phyloP scores from a whole-genome alignment of 768 basidiomycete genomes.

The Xerocomellus intermedius region DNA sequence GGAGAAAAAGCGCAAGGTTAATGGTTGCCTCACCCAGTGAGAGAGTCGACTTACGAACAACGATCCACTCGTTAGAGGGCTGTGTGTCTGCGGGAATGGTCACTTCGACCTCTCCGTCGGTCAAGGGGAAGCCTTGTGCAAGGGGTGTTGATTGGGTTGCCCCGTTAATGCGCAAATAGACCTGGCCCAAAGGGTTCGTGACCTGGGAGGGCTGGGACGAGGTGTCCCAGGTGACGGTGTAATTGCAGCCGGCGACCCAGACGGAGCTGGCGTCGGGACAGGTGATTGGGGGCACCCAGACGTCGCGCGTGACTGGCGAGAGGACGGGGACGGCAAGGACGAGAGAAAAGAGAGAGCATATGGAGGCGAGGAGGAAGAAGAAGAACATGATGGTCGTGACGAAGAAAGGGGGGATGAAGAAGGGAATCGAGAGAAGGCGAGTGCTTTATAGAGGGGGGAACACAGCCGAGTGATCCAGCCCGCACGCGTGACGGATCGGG shows the following conservation, averaged over 20 bases:
- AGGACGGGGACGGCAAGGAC: slow-evolving; percentile 32
- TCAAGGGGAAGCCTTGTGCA: slow-evolving; percentile 38
- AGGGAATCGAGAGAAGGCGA: background rate
- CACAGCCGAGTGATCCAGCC: slow-evolving; percentile 2
- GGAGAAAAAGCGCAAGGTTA: background rate
- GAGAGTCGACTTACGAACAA: slow-evolving; percentile 40
- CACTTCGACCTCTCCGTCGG: slow-evolving; percentile 36
- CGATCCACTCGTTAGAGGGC: slow-evolving; percentile 40
- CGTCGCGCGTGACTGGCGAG: slow-evolving; percentile 37
- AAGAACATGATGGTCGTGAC: slow-evolving; percentile 24
- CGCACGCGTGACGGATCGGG: slow-evolving; percentile 3
- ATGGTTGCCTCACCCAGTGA: background rate
- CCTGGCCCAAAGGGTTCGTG: slow-evolving; percentile 44
- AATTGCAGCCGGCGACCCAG: slow-evolving; percentile 42
- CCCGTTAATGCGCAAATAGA: slow-evolving; percentile 40
- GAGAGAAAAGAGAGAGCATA: slow-evolving; percentile 25
- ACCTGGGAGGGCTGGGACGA: slow-evolving; percentile 43
- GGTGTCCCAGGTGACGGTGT: slow-evolving; percentile 48
- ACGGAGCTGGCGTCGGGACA: slow-evolving; percentile 35
- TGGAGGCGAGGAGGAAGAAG: slow-evolving; percentile 12
- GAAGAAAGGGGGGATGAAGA: slow-evolving; percentile 1
- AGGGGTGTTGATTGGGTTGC: slow-evolving; percentile 36
- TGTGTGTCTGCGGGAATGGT: slow-evolving; percentile 37
- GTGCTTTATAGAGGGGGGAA: slow-evolving; percentile 13
- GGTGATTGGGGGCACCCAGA: slow-evolving; percentile 45